These are phyloP conservation scores for Salix viminalis DNA, from an alignment of 345 rosid genomes.

Conservation along the genomic window DNA sequence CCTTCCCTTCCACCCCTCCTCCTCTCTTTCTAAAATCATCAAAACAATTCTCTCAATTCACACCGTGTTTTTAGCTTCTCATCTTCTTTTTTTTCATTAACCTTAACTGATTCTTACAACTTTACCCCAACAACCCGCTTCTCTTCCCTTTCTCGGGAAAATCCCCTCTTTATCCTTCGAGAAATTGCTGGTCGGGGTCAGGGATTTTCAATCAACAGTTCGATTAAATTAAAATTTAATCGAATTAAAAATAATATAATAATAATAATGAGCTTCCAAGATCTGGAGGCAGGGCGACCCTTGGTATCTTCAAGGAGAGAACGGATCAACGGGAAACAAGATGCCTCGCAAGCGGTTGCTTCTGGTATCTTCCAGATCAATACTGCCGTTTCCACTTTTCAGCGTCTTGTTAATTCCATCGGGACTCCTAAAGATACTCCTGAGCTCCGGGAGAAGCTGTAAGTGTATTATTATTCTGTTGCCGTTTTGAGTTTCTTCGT, in stretches of 20 bases:
- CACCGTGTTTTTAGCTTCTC: neutral
- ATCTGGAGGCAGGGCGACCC: constrained; percentile 75
- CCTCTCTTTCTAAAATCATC: neutral
- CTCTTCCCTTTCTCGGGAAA: neutral
- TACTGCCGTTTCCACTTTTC: constrained; percentile 91
- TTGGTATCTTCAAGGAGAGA: constrained; percentile 42
- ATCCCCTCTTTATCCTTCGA: neutral
- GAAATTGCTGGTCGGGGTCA: neutral
- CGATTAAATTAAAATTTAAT: neutral
- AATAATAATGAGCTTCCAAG: constrained; percentile 80
- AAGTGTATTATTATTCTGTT: constrained; percentile 19
- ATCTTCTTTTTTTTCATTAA: neutral
- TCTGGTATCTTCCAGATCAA: constrained; percentile 99
- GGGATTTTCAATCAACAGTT: neutral
- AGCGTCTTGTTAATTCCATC: constrained; percentile 86
- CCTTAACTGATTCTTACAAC: neutral
- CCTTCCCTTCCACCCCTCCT: neutral
- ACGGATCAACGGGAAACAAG: constrained; percentile 54
- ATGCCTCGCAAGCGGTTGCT: constrained; percentile 82
- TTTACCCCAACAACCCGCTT: constrained; percentile 1
- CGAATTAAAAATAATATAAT: neutral
- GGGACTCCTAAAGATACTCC: constrained; percentile 97
- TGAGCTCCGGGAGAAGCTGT: constrained; percentile 96
- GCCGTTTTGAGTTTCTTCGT: neutral
- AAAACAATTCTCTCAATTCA: neutral